Conservation (phyloP, 345 rosid genomes). For the Heritiera fomes region DNA sequence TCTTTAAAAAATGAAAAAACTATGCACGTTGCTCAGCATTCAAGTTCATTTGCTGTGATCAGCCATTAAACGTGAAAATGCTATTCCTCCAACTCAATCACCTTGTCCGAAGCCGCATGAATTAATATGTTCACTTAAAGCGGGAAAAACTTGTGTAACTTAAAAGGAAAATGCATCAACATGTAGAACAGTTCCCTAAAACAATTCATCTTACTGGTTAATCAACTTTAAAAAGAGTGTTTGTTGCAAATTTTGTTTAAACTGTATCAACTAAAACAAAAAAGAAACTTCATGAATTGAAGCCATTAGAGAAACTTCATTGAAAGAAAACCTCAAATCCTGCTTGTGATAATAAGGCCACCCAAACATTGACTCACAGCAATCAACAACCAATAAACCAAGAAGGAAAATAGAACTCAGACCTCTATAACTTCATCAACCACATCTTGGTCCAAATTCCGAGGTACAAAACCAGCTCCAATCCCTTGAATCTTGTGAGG, state of each 20-base stretch:
- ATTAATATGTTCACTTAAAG: background rate
- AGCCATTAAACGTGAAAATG: background rate
- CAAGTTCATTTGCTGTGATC: background rate
- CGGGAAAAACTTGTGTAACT: background rate
- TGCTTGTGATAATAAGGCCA: background rate
- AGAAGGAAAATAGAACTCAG: slow-evolving; percentile 21
- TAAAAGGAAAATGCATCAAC: background rate
- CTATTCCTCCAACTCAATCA: background rate
- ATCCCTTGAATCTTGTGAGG: slow-evolving; percentile 99
- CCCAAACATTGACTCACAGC: background rate
- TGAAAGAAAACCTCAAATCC: background rate
- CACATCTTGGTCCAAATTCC: slow-evolving; percentile 67
- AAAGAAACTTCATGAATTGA: background rate
- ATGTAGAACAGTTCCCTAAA: too few relatives aligned
- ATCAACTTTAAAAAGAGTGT: background rate
- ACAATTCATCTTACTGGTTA: background rate
- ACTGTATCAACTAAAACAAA: background rate
- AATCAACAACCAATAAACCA: slow-evolving; percentile 15
- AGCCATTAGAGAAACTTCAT: background rate
- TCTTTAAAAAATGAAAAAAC: background rate
- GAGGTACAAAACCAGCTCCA: slow-evolving; percentile 96
- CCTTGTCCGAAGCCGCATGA: background rate
- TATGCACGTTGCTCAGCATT: background rate
- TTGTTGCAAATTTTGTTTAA: background rate
- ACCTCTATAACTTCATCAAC: slow-evolving; percentile 92